Evolutionary conservation across 495 filamentous ascomycete species (phyloP).

Genomic region (Jackrogersella minutella): DNA sequence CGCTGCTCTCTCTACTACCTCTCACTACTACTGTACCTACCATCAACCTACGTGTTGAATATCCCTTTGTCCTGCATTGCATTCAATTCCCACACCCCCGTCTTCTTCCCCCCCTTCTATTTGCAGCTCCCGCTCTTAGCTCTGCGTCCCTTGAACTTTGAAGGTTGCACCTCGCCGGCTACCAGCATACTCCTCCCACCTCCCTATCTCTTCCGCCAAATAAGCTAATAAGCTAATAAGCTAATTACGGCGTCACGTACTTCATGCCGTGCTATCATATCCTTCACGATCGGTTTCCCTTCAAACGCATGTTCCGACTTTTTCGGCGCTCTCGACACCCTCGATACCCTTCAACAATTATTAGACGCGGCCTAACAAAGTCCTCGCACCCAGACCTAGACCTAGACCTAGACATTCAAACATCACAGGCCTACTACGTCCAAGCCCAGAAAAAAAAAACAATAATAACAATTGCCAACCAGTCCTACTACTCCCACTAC

Average conservation of each 20-base stretch:
- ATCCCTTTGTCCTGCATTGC: constrained; percentile 41
- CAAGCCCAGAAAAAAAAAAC: background rate
- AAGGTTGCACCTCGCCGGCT: constrained; percentile 39
- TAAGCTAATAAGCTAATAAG: constrained; percentile 29
- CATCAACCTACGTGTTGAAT: constrained; percentile 7
- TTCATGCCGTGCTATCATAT: constrained; percentile 39
- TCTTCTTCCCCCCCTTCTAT: constrained; percentile 29
- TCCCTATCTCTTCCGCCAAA: constrained; percentile 17
- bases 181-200: constrained; percentile 22
- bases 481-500: constrained; percentile 20
- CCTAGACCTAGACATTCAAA: background rate
- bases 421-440: background rate
- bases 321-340: constrained; percentile 24
- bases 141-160: constrained; percentile 21
- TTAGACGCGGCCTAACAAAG: constrained; percentile 25
- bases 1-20: too few species aligned
- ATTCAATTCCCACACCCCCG: constrained; percentile 28
- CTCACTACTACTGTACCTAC: background rate
- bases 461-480: constrained; percentile 24
- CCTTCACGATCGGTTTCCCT: constrained; percentile 32
- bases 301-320: constrained; percentile 29
- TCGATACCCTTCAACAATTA: constrained; percentile 23
- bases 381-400: background rate
- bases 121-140: constrained; percentile 37
- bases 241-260: constrained; percentile 38